Base-by-base conservation (phyloP, 2,329 filamentous ascomycete species). In the Aspergillus pseudoviridinutans region DNA sequence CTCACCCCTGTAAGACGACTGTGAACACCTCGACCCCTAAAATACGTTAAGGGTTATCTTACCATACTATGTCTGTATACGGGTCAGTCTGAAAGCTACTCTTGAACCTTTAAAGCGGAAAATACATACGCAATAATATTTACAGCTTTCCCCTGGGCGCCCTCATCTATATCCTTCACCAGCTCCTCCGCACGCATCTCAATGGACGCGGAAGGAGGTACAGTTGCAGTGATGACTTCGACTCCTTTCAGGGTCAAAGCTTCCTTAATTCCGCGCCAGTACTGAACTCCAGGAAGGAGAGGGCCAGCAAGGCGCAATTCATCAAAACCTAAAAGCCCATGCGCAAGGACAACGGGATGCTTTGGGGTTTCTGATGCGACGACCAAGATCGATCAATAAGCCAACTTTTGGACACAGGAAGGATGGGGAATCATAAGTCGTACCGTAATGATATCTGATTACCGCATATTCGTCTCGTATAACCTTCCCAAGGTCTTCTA, bases 271-370 rank as follows among this genome's bases (percentile, higher is more conserved):
- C 85, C 85, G 49, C 84, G 79, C 85, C 85, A 87, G 67, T 87
- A 87, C 54, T 85, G 80, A 24, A 87, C 76, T 0, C 83, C 82
- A 0, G 84, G 85, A 5, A 86, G 69, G 41, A 76, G 74, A 12
- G 71, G 70, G 0, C 84, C 84, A 2, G 78, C 82, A 4, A 85
- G 73, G 17, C 78, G 82, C 9, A 87, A 69, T 66, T 87, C 84
- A 62, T 86, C 83, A 68, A 87, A 87, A n/a, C 85, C 85, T 22
- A 87, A 73, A 10, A 87, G 76, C n/a, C 85, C 85, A 71, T 87
- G 85, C 4, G 85, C 85, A 9, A 87, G 81, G 51, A 87, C 80
- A 53, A 87, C 80, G 2, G 84, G 82, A 64, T 86, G 69, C 66
- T 82, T 82, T 46, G 79, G 82, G 8, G 74, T 71, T 52, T 71